Base-by-base conservation (phyloP, 306 rosid genomes). In the Sicyos edulis region DNA sequence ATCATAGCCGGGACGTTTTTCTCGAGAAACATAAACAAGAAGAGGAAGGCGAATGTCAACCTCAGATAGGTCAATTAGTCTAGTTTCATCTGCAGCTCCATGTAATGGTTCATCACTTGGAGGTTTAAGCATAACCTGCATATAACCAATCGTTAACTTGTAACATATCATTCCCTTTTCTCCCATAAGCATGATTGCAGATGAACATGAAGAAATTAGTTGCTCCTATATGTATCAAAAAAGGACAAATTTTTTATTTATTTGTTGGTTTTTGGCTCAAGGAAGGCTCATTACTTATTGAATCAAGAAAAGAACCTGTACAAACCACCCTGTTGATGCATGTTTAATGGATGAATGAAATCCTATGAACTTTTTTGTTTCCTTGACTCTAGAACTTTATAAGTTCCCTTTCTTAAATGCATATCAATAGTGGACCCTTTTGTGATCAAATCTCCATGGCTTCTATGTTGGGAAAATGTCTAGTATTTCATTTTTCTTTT, bases 101-200 rank as follows among this genome's bases (percentile, higher is more conserved):
- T 78, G 77, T 13, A 92, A 86, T 22, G 98, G 90, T 56, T 90
- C 96, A 71, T 92, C 98, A 79, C 98, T 88, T 0, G 98, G 98
- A 80, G 98, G 98, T 83, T 92, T 92, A 80, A 92, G 80, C 98
- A 92, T 92, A 82, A 92, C 96, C 98, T 92, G 85, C 80, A 86
- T 77, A 78, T 79, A 75, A 80, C 58, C 64, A 68, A 71, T 65
- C 21, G 34, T 8, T 34, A 56, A 47, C 72, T 7, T 67, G 56
- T 7, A 44, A 49, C 68, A 40, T 45, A 37, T 12, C 52, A 54
- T 16, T 19, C 24, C 44, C 55, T 20, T 42, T 14, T 34, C 40
- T 37, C 6, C 26, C n/a, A 26, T 12, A 16, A 6, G 44, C 19
- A 40, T 64, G 53, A 37, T 2, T 64, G n/a, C 29, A 64, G 19